Evolutionary conservation across 148 eudicot species (phyloP).

Genomic region (Chenopodium berlandieri): DNA sequence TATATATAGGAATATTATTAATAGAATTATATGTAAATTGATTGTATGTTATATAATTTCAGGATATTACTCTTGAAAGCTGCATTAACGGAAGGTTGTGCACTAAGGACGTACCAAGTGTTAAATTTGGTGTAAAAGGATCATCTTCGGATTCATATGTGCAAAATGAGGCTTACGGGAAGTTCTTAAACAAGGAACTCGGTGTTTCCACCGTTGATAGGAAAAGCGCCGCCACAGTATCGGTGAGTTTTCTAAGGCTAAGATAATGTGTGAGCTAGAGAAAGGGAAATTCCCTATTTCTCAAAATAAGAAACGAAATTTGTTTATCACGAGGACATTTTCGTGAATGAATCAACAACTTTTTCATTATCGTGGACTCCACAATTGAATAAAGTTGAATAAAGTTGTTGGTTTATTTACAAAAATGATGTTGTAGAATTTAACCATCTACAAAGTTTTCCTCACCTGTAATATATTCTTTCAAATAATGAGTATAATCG

Average conservation of each 20-base stretch:
- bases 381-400: too few species aligned
- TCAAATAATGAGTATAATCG: too few species aligned
- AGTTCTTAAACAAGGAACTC: not conserved
- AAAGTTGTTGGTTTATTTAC: too few species aligned
- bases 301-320: too few species aligned
- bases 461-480: too few species aligned
- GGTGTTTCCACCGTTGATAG: slow-evolving; percentile 3
- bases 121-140: not conserved
- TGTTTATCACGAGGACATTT: too few species aligned
- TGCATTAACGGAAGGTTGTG: not conserved
- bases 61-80: slow-evolving; percentile 2
- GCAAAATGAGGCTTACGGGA: not conserved
- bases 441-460: too few species aligned
- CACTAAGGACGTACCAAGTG: not conserved
- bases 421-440: too few species aligned
- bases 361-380: too few species aligned
- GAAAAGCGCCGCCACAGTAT: not conserved
- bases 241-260: slow-evolving; percentile 6
- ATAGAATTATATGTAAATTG: not conserved
- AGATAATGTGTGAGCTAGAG: too few species aligned
- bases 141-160: not conserved
- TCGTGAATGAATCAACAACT: too few species aligned
- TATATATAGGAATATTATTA: not conserved
- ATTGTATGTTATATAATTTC: not conserved
- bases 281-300: too few species aligned